Percentiles rank a stretch among this genome's conserved stretches.
Evolutionary conservation across 78 protist species (phyloP).

Genomic region (Dictyostelium capitatum): DNA sequence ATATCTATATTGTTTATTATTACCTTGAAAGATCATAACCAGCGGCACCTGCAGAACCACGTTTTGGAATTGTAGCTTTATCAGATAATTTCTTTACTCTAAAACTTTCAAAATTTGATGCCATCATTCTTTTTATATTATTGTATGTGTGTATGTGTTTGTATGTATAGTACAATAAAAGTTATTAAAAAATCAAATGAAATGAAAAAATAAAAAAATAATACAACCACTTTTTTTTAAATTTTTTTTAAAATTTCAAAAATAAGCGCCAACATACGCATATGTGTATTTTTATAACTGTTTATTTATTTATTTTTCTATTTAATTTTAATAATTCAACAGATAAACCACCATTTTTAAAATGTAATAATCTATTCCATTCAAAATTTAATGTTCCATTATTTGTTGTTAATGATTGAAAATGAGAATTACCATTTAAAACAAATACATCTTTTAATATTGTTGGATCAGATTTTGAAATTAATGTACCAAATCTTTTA

Average conservation of each 20-base stretch:
- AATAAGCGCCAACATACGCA: too few relatives aligned
- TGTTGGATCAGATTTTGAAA: neutral
- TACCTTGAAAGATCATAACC: slow-evolving; percentile 90
- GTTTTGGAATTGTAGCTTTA: slow-evolving; percentile 82
- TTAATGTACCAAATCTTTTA: slow-evolving; percentile 42
- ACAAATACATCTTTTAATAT: slow-evolving; percentile 33
- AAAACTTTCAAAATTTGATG: slow-evolving; percentile 13
- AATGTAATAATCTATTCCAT: slow-evolving; percentile 8
- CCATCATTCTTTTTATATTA: neutral
- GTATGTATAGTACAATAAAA: too few relatives aligned
- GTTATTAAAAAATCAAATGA: too few relatives aligned
- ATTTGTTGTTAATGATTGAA: slow-evolving; percentile 14
- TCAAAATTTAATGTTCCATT: neutral
- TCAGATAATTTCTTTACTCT: slow-evolving; percentile 63
- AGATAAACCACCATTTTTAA: slow-evolving; percentile 63
- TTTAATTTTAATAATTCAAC: slow-evolving; percentile 50
- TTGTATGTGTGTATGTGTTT: too few relatives aligned
- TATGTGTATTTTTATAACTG: too few relatives aligned
- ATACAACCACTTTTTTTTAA: too few relatives aligned
- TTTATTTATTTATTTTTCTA: neutral
- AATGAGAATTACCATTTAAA: slow-evolving; percentile 49
- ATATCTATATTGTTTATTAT: too few relatives aligned
- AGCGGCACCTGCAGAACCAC: slow-evolving; percentile 85
- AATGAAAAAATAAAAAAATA: too few relatives aligned
- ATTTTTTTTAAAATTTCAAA: too few relatives aligned